These are phyloP conservation scores for Spathaspora passalidarum DNA, from an alignment of 805 yeast species.

Conservation along the genomic window DNA sequence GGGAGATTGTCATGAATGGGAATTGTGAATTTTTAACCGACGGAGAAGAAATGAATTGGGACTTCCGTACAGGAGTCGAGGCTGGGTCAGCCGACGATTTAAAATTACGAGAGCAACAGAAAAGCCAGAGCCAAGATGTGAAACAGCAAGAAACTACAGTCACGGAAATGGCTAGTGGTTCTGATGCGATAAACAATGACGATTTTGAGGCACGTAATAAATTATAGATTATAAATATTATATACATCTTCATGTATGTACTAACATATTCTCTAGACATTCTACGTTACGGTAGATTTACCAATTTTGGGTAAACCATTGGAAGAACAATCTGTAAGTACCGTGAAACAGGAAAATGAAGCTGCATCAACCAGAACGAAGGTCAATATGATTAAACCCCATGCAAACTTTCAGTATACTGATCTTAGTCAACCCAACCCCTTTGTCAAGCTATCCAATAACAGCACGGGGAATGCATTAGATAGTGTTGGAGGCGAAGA, in stretches of 20 bases:
- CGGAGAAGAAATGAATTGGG: constrained; percentile 96
- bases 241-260: constrained; percentile 10
- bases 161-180: constrained; percentile 14
- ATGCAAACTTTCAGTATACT: constrained; percentile 40
- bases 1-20: constrained; percentile 72
- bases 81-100: constrained; percentile 92
- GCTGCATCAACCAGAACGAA: constrained; percentile 8
- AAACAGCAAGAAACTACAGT: constrained; percentile 5
- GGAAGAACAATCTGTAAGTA: constrained; percentile 4
- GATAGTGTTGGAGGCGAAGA: constrained; percentile 5
- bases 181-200: constrained; percentile 12
- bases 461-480: constrained; percentile 8
- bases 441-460: constrained; percentile 35
- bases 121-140: constrained; percentile 11
- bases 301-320: constrained; percentile 19
- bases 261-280: constrained; percentile 25
- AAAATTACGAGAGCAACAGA: constrained; percentile 30
- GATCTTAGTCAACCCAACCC: constrained; percentile 31
- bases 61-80: constrained; percentile 69
- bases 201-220: constrained; percentile 21
- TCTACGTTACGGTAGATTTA: constrained; percentile 32
- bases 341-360: constrained; percentile 1
- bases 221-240: constrained; percentile 3
- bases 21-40: constrained; percentile 61
- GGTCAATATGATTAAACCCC: constrained; percentile 33